These are phyloP conservation scores for Fusarium foetens DNA, from an alignment of 2,329 filamentous ascomycete species.

Conservation along the genomic window DNA sequence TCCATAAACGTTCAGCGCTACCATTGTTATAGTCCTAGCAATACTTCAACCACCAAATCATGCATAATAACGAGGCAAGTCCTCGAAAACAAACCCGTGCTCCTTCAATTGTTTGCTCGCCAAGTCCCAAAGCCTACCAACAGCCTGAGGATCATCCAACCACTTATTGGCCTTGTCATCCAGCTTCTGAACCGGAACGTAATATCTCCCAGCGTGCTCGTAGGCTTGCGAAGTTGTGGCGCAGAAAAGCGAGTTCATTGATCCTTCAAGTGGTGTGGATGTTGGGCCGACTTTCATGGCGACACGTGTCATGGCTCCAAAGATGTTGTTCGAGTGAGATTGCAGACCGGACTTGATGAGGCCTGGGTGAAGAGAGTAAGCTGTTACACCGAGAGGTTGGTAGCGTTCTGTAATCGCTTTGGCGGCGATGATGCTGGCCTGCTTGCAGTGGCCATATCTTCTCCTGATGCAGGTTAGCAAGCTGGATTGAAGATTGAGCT, in stretches of 20 bases:
- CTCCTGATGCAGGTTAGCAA: slow-evolving; percentile 4
- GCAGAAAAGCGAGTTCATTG: slow-evolving; percentile 38
- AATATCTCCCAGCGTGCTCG: slow-evolving; percentile 22
- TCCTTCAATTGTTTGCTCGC: slow-evolving; percentile 9
- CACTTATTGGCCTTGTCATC: slow-evolving; percentile 32
- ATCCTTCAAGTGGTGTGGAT: slow-evolving; percentile 31
- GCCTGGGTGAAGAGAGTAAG: slow-evolving; percentile 41
- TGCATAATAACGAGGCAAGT: not conserved
- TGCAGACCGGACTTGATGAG: slow-evolving; percentile 38
- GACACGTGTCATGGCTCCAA: slow-evolving; percentile 28
- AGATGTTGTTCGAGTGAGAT: slow-evolving; percentile 12
- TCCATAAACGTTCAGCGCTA: not conserved
- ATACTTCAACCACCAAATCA: not conserved
- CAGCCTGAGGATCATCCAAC: slow-evolving; percentile 30
- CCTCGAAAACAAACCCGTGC: slow-evolving; percentile 13
- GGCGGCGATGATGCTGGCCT: slow-evolving; percentile 34
- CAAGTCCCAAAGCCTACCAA: slow-evolving; percentile 22
- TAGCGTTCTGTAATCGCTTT: slow-evolving; percentile 38
- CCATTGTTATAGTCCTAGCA: too few species aligned
- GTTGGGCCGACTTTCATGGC: slow-evolving; percentile 25
- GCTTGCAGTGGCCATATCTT: slow-evolving; percentile 39
- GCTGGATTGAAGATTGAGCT: accelerated
- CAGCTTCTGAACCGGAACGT: slow-evolving; percentile 34
- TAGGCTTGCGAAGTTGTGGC: slow-evolving; percentile 29
- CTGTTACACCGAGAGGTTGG: slow-evolving; percentile 30